Evolutionary conservation across 2,329 filamentous ascomycete species (phyloP).

Genomic region (Xylaria sp.): DNA sequence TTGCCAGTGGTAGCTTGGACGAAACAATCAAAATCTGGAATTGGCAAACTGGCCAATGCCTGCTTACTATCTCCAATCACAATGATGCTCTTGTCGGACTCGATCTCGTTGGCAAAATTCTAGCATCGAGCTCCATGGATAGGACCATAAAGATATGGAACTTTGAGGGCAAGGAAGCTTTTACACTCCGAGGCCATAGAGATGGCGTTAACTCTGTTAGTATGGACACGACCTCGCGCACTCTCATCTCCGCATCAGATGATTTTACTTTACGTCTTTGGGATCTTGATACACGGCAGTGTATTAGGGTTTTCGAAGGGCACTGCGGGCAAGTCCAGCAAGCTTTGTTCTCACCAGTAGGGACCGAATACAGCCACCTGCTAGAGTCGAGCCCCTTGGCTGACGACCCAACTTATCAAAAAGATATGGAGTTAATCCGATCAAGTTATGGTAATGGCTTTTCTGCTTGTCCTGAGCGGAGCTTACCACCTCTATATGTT

Average conservation of each 20-base stretch:
- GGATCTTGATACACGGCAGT: conserved; percentile 24
- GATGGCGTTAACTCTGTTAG: conserved; percentile 9
- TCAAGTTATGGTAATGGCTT: conserved; percentile 20
- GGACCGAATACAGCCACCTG: conserved; percentile 18
- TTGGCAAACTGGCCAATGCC: conserved; percentile 18
- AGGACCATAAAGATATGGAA: conserved; percentile 23
- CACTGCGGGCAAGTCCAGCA: conserved; percentile 17
- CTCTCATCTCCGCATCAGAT: conserved; percentile 18
- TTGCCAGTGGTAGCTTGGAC: conserved; percentile 20
- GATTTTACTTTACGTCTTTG: conserved; percentile 23
- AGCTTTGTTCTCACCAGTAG: conserved; percentile 17
- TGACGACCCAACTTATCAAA: conserved; percentile 1
- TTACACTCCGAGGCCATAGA: conserved; percentile 19
- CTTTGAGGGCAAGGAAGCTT: conserved; percentile 22
- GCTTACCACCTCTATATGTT: conserved; percentile 23
- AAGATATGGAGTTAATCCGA: conserved; percentile 1
- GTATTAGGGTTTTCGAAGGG: conserved; percentile 23
- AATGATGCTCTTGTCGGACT: conserved; percentile 15
- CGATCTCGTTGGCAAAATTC: conserved; percentile 12
- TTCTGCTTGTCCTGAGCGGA: conserved; percentile 14
- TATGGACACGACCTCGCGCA: conserved; percentile 15
- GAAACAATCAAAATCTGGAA: conserved; percentile 23
- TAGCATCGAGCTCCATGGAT: conserved; percentile 20
- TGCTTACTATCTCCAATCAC: conserved; percentile 18
- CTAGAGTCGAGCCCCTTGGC: conserved; percentile 12